Percentiles rank a stretch among this genome's conserved stretches.
Evolutionary conservation across 805 yeast genomes (phyloP).

Genomic region (Candida nonsorbophila): DNA sequence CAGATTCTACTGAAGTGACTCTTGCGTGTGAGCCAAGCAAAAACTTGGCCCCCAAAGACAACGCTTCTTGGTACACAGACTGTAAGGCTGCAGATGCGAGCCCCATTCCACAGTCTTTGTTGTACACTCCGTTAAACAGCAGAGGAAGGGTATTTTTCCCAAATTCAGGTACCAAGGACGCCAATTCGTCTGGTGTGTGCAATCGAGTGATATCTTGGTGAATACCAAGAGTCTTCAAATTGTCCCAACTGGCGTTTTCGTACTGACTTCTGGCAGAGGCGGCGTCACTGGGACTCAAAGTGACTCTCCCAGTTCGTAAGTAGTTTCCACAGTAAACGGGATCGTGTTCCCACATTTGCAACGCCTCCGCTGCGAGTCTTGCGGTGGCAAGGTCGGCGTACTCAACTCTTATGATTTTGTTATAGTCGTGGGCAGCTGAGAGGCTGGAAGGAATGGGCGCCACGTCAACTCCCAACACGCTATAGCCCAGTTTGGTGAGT

Average conservation of each 20-base stretch:
- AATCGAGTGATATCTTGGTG: constrained; percentile 6
- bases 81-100: constrained; percentile 9
- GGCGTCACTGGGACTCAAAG: constrained; percentile 9
- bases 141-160: constrained; percentile 7
- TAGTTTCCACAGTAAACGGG: constrained; percentile 22
- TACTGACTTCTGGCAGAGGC: constrained; percentile 7
- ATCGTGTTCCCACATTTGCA: constrained; percentile 32
- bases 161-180: constrained; percentile 3
- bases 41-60: constrained; percentile 7
- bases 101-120: constrained; percentile 12
- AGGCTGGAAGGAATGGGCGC: constrained; percentile 29
- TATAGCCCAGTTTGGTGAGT: constrained; percentile 23
- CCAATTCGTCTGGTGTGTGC: constrained; percentile 5
- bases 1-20: constrained; percentile 3
- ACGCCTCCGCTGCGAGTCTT: constrained; percentile 28
- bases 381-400: constrained; percentile 18
- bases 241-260: constrained; percentile 8
- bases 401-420: constrained; percentile 17
- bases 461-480: constrained; percentile 12
- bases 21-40: constrained; percentile 8
- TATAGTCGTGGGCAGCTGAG: constrained; percentile 36
- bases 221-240: constrained; percentile 6
- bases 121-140: constrained; percentile 6
- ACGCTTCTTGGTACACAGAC: constrained; percentile 7
- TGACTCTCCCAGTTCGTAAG: constrained; percentile 9